Conservation (phyloP, 2,329 filamentous ascomycete species). For the Celoporthe dispersa region DNA sequence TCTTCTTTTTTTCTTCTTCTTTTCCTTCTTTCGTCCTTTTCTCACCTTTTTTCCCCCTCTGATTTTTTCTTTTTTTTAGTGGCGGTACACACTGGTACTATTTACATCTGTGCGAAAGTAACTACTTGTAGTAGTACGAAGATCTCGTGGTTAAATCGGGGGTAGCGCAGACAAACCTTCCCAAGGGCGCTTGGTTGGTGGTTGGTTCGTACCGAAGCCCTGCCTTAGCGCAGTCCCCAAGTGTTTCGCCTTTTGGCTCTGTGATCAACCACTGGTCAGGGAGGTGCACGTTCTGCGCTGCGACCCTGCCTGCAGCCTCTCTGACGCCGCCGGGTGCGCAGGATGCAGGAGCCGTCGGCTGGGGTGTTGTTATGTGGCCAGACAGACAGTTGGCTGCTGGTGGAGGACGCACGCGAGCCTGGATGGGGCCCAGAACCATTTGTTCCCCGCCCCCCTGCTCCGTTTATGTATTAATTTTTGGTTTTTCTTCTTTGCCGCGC, state of each 20-base stretch:
- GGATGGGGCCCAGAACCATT: neutral
- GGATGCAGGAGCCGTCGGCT: conserved; percentile 3
- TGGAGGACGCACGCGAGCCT: neutral
- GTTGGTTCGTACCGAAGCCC: neutral
- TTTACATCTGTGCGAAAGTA: neutral
- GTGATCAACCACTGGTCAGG: neutral
- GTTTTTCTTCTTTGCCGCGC: neutral
- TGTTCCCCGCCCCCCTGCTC: neutral
- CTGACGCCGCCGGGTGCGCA: conserved; percentile 1
- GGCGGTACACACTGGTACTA: neutral
- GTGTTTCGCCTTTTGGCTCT: neutral
- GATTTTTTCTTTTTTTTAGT: too few species aligned
- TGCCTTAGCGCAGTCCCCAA: neutral
- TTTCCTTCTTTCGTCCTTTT: too few species aligned
- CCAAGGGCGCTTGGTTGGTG: neutral
- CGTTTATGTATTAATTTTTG: neutral
- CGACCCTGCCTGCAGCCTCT: conserved; percentile 5
- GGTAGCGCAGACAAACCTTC: neutral
- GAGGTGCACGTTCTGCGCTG: neutral
- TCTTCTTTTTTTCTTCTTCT: too few species aligned
- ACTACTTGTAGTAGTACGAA: neutral
- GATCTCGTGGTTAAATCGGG: neutral
- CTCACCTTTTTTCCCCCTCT: neutral
- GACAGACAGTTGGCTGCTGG: neutral
- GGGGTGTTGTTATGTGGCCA: neutral